phyloP scores from a whole-genome alignment of 345 rosid genomes.

The Aquilaria yunnanensis region DNA sequence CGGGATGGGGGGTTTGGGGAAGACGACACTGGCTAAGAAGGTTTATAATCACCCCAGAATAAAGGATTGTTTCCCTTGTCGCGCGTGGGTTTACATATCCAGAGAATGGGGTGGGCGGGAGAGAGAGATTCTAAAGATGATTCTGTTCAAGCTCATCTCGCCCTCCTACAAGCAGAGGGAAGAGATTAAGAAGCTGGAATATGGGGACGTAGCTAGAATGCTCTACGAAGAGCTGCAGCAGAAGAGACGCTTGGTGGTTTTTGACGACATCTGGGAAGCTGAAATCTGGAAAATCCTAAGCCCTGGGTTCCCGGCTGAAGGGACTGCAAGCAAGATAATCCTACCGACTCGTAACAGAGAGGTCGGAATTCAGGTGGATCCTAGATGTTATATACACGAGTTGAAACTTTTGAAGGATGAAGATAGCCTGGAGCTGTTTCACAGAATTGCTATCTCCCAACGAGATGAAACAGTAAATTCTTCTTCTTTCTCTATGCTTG shows the following conservation, averaged over 20 bases:
- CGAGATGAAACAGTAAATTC: too few species aligned
- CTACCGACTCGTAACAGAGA: slow-evolving; percentile 16
- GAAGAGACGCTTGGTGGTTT: slow-evolving; percentile 13
- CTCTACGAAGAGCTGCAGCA: slow-evolving; percentile 8
- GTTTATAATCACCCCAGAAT: slow-evolving; percentile 7
- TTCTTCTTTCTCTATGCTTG: too few species aligned
- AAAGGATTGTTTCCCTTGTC: slow-evolving; percentile 13
- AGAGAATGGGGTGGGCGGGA: slow-evolving; percentile 11
- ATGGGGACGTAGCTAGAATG: slow-evolving; percentile 9
- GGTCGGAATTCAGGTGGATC: slow-evolving; percentile 10
- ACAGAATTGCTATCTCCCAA: background rate
- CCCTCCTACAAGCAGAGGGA: background rate
- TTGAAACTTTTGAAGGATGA: background rate
- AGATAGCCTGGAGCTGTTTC: slow-evolving; percentile 11
- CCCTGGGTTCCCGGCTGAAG: slow-evolving; percentile 15
- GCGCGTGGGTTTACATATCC: slow-evolving; percentile 16
- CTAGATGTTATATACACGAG: background rate
- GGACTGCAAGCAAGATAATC: slow-evolving; percentile 14
- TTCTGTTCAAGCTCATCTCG: background rate
- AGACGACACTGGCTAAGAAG: slow-evolving; percentile 18
- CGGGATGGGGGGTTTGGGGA: slow-evolving; percentile 16
- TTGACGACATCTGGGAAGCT: slow-evolving; percentile 14
- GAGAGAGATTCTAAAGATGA: slow-evolving; percentile 13
- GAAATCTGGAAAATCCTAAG: slow-evolving; percentile 11
- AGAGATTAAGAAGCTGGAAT: slow-evolving; percentile 10